Conservation (phyloP, 2,329 filamentous ascomycete species). For the Epicoccum nigrum region DNA sequence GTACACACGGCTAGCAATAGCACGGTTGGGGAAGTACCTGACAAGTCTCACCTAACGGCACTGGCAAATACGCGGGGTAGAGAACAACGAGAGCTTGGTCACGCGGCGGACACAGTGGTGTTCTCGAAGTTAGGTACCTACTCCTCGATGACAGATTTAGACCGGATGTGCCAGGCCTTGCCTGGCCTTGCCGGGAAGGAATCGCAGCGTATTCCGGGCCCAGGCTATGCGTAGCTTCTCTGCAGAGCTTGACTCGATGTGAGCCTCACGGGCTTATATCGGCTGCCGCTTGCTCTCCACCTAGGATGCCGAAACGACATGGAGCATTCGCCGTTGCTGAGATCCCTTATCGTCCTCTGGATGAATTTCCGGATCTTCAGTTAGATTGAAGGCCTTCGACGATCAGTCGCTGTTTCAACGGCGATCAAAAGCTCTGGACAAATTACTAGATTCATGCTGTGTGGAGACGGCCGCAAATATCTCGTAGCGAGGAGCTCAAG, state of each 20-base stretch:
- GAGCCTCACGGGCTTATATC: slow-evolving; percentile 30
- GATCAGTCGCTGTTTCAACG: slow-evolving; percentile 16
- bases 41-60: slow-evolving; percentile 15
- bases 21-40: too few relatives aligned
- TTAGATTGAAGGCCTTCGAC: slow-evolving; percentile 16
- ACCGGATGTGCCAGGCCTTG: slow-evolving; percentile 8
- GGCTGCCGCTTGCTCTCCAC: slow-evolving; percentile 18
- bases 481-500: slow-evolving; percentile 14
- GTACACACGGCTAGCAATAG: too few relatives aligned
- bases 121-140: slow-evolving; percentile 14
- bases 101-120: background rate
- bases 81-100: slow-evolving; percentile 3
- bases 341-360: slow-evolving; percentile 14
- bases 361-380: slow-evolving; percentile 1
- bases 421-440: slow-evolving; percentile 18
- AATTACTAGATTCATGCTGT: slow-evolving; percentile 17
- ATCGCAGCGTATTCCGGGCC: background rate
- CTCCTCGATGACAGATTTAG: background rate
- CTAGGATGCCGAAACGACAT: slow-evolving; percentile 18
- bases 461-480: slow-evolving; percentile 17
- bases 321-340: slow-evolving; percentile 18
- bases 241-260: slow-evolving; percentile 19
- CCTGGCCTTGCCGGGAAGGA: slow-evolving; percentile 10
- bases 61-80: slow-evolving; percentile 19
- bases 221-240: slow-evolving; percentile 2